These are phyloP conservation scores for Thermochaetoides thermophila DNA, from an alignment of 495 filamentous ascomycete species.

Conservation along the genomic window DNA sequence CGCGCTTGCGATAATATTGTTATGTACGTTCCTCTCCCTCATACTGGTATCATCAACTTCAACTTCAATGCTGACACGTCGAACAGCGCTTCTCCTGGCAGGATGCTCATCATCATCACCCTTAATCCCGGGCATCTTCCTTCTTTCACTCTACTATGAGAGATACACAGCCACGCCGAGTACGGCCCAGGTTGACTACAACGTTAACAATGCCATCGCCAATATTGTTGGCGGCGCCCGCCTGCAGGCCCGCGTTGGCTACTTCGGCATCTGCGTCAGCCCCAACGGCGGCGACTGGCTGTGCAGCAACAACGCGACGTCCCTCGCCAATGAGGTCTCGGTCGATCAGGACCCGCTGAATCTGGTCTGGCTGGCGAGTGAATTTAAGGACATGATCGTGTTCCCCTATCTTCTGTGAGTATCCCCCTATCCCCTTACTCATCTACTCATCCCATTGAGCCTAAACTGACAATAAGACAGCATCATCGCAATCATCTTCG, in stretches of 20 bases:
- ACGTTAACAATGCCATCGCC: conserved; percentile 56
- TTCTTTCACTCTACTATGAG: conserved; percentile 63
- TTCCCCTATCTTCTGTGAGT: conserved; percentile 63
- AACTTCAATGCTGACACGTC: too few relatives aligned
- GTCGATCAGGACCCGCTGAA: conserved; percentile 67
- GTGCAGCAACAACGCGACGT: conserved; percentile 65
- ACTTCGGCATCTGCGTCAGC: conserved; percentile 61
- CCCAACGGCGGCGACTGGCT: conserved; percentile 55
- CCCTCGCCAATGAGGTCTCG: conserved; percentile 50
- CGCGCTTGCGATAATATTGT: conserved; percentile 79
- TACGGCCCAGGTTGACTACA: conserved; percentile 72
- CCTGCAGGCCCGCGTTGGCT: conserved; percentile 56
- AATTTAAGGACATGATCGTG: conserved; percentile 70
- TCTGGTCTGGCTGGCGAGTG: conserved; percentile 62
- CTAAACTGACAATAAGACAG: too few relatives aligned
- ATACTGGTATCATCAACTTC: too few relatives aligned
- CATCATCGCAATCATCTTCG: conserved; percentile 72
- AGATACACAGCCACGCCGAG: conserved; percentile 48
- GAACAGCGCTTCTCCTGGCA: conserved; percentile 64
- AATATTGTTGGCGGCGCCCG: conserved; percentile 56
- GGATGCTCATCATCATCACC: conserved; percentile 67
- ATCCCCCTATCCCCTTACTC: neutral
- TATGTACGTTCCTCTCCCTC: conserved; percentile 49
- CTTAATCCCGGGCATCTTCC: conserved; percentile 63
- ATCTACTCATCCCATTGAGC: neutral